These are phyloP conservation scores for Erodium texanum DNA, from an alignment of 441 rosid genomes.

Conservation along the genomic window DNA sequence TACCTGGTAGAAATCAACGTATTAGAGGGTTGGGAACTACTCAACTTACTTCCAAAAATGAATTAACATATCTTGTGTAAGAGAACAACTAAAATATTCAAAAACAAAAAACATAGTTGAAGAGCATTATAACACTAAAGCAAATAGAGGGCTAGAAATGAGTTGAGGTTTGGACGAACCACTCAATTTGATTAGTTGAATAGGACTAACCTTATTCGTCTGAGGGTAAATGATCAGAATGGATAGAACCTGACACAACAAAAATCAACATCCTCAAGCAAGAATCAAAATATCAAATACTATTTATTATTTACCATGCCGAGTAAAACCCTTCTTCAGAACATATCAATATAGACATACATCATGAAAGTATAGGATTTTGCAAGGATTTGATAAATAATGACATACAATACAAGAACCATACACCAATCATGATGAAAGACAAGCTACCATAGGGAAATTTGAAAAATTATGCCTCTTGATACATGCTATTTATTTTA, in stretches of 20 bases:
- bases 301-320: conserved; percentile 5
- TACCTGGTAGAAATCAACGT: no score
- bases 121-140: background rate
- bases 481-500: no score
- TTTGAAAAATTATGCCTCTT: no score
- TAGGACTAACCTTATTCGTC: conserved; percentile 28
- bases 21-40: no score
- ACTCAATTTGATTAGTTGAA: no score
- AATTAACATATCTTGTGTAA: background rate
- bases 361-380: background rate
- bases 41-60: no score
- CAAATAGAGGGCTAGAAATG: background rate
- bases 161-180: no score
- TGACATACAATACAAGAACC: background rate
- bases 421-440: background rate
- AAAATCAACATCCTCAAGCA: conserved; percentile 15
- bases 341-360: background rate
- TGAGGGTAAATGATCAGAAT: conserved; percentile 42
- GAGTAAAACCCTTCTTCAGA: background rate
- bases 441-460: background rate
- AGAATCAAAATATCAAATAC: conserved; percentile 13
- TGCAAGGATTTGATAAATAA: background rate
- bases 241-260: conserved; percentile 38
- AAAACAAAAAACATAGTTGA: background rate
- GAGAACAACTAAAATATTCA: background rate